Percentiles rank a stretch among this genome's conserved stretches.
phyloP scores from a whole-genome alignment of 1,284 basidiomycete genomes.

The Trichosporon coremiiforme region DNA sequence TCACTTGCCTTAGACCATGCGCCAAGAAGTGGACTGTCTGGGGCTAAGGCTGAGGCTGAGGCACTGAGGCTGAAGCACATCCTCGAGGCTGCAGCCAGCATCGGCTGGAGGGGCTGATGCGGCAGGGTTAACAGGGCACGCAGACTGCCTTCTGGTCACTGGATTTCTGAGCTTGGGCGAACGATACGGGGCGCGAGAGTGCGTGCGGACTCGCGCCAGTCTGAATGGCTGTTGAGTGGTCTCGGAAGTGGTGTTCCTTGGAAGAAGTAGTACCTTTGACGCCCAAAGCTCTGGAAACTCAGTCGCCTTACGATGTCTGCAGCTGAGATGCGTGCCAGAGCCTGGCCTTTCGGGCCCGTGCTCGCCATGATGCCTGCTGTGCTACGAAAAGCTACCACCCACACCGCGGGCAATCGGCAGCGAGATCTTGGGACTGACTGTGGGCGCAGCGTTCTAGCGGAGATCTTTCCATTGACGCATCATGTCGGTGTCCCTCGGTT shows the following conservation, averaged over 20 bases:
- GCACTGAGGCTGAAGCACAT: conserved; percentile 11
- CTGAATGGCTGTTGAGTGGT: background rate
- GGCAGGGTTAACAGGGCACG: background rate
- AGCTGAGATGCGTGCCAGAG: background rate
- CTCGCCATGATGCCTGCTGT: too few relatives aligned
- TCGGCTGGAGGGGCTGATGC: background rate
- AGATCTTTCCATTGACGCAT: conserved; percentile 7
- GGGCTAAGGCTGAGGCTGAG: conserved; percentile 3
- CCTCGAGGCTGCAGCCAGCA: background rate
- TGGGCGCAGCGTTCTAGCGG: background rate
- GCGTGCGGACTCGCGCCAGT: background rate
- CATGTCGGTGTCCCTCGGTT: background rate
- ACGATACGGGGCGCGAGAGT: background rate
- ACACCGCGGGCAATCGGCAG: too few relatives aligned
- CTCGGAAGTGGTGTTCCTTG: background rate
- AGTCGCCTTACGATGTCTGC: background rate
- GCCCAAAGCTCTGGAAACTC: background rate
- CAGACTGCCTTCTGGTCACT: background rate
- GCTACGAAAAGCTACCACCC: too few relatives aligned
- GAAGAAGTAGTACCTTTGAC: background rate
- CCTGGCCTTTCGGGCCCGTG: background rate
- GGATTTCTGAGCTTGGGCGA: background rate
- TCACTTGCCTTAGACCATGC: background rate
- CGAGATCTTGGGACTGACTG: background rate
- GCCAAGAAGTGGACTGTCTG: background rate